Percentiles rank a stretch among this genome's conserved stretches.
These are phyloP conservation scores for Fusarium verticillioides DNA, from an alignment of 2,329 filamentous ascomycete genomes.

Conservation along the genomic window DNA sequence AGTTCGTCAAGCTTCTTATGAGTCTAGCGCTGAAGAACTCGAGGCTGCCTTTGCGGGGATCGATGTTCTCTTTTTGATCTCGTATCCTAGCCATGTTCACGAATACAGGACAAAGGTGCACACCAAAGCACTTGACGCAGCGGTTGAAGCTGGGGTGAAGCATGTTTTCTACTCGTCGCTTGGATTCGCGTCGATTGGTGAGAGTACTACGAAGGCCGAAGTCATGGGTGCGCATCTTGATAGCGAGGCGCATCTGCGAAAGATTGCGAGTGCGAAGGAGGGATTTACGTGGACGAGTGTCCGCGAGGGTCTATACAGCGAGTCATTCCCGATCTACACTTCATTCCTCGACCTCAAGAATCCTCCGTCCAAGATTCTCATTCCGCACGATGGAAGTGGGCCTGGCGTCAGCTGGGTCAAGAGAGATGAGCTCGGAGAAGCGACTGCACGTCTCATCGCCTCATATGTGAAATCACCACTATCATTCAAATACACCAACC, in stretches of 20 bases:
- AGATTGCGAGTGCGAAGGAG: background rate
- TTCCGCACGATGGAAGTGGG: conserved; percentile 25
- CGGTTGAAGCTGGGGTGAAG: conserved; percentile 6
- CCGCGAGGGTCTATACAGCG: conserved; percentile 32
- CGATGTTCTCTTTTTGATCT: conserved; percentile 25
- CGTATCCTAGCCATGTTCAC: conserved; percentile 33
- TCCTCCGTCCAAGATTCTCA: background rate
- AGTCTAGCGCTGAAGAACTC: conserved; percentile 7
- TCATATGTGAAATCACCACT: background rate
- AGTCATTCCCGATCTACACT: conserved; percentile 36
- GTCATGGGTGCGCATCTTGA: conserved; percentile 35
- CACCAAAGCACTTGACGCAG: conserved; percentile 16
- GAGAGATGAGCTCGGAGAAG: conserved; percentile 34
- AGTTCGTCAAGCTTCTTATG: conserved; percentile 24
- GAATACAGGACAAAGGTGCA: conserved; percentile 25
- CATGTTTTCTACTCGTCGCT: conserved; percentile 37
- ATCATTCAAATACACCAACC: background rate
- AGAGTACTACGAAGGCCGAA: conserved; percentile 4
- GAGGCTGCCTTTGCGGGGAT: background rate
- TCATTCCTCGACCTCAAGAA: conserved; percentile 23
- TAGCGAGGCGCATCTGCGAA: conserved; percentile 13
- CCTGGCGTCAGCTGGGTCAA: conserved; percentile 32
- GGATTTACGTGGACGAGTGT: conserved; percentile 27
- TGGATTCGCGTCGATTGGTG: background rate
- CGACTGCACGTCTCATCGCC: conserved; percentile 20